Evolutionary conservation across 208 protist genomes (phyloP), one percentile per base, ranked within the genome.

Genomic region (Porcisia hertigi): DNA sequence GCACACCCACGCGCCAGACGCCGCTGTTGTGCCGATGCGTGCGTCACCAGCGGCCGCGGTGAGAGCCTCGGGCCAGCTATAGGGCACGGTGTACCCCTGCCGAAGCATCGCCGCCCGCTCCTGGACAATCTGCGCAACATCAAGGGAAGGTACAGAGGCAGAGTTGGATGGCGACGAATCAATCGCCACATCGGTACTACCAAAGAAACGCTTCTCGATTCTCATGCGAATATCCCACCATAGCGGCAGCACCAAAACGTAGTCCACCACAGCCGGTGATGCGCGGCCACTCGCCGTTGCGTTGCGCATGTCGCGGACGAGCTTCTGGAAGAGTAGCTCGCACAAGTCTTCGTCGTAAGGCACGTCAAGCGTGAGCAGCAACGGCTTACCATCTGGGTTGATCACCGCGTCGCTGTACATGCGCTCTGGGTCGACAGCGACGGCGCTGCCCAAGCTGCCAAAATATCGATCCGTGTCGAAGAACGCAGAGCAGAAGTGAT

Each of bases 261-360:
- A 96, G 82, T 96, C 92, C 34, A 90, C 89, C 55, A 58, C 45
- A 2, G 73, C 55, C 53, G 58, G 71, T 52, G 69, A 69, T 25
- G 55, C 78, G 9, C 76, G 23, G 36, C 16, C 25, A 11, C 39
- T 8, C 62, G 62, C 6, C 39, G 41, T 49, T 25, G 62, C 62
- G 8, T 23, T 45, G 11, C 76, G 57, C 88, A 96, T 93, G 73
- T 97, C 93, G 30, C 43, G 52, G 39, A 87, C 83, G 1, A 97
- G 83, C 77, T 95, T 97, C 59, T 84, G 82, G 73, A 97, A 95
- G 16, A 97, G 88, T 47, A 84, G 71, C 83, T 97, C 91, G 79
- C 93, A 97, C 12, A 97, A 77, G 73, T 97, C 93, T 75, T 97
- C 93, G 75, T 97, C 93, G 73, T 97, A 97, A 1, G 93, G 93